Evolutionary conservation across 805 yeast genomes (phyloP), one percentile per base, ranked within the genome.

Genomic region (Yamadazyma phyllophila): DNA sequence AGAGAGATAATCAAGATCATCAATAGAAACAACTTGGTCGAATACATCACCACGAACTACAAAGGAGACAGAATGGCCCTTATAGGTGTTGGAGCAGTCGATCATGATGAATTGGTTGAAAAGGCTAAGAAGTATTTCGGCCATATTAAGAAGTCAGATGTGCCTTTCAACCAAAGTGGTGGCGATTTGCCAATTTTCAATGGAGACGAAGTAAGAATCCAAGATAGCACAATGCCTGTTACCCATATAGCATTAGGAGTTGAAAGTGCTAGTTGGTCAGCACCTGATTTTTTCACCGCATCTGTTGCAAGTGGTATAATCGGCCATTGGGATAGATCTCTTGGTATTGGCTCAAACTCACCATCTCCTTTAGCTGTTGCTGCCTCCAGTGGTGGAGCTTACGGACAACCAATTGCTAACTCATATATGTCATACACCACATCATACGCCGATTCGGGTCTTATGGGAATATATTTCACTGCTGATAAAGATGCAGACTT

Each of bases 181-280:
- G 81, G 78, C n/a, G 85, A 80, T 47, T 62, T 85, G 37, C 97
- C 98, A 4, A 73, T 77, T 13, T 94, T 94, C 63, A 71, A 81
- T 51, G 92, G 96, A 36, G 92, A 90, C 47, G 97, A 94, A 66
- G 81, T 86, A 48, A 83, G 90, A 57, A 78, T 90, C 46, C 83
- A 84, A 56, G 97, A 94, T 56, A 81, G 81, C 51, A 73, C 94
- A 1, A 69, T 94, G 58, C 96, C 97, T 27, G 82, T 82, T 7
- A 90, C 97, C 1, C 95, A 94, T 67, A 80, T 91, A 45, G 99
- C 97, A 4, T 70, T 94, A 43, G 94, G 97, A 10, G 84, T 94
- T n/a, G 98, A 94, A 73, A 98, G 99, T 57, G 97, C 91, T 17
- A 85, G 96, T 32, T 94, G 99, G 99, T 85, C 87, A 31, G 88